These are phyloP conservation scores for Aphanomyces astaci DNA, from an alignment of 352 stramenopile species.

Conservation along the genomic window DNA sequence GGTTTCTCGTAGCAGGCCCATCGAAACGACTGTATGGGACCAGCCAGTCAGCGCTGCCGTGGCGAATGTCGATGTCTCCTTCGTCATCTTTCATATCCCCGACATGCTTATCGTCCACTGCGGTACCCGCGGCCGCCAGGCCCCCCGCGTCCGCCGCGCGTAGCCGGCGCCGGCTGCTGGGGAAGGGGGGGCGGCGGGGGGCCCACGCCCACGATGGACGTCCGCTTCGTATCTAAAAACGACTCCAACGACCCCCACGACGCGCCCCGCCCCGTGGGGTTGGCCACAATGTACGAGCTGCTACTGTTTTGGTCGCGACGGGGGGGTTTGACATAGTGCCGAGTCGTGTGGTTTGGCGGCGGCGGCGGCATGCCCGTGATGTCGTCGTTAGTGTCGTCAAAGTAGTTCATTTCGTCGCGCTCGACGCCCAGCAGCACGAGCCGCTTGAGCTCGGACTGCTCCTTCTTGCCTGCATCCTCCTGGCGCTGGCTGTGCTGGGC, in stretches of 20 bases:
- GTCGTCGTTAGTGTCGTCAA: conserved; percentile 17
- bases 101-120: neutral
- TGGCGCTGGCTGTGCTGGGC: conserved; percentile 85
- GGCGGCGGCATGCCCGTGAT: neutral
- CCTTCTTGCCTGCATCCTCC: conserved; percentile 76
- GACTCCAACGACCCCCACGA: conserved; percentile 15
- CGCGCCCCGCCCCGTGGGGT: conserved; percentile 2
- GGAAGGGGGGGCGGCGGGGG: too few relatives aligned
- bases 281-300: conserved; percentile 11
- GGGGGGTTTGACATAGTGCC: conserved; percentile 4
- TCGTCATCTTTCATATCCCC: too few relatives aligned
- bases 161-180: too few relatives aligned
- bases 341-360: neutral
- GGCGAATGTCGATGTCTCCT: too few relatives aligned
- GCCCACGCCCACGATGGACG: neutral
- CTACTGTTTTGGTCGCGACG: conserved; percentile 5
- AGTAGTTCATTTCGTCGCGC: conserved; percentile 61
- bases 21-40: too few relatives aligned
- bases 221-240: conserved; percentile 11
- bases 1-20: too few relatives aligned
- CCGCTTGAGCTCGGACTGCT: conserved; percentile 82
- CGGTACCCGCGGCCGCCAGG: neutral
- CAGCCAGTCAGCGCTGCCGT: too few relatives aligned
- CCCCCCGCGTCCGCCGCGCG: conserved; percentile 5
- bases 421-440: conserved; percentile 82